A percentile compares a stretch with the other conserved stretches of the same genome.
phyloP scores from a whole-genome alignment of 495 filamentous ascomycete genomes.

The Annulohypoxylon moriforme region DNA sequence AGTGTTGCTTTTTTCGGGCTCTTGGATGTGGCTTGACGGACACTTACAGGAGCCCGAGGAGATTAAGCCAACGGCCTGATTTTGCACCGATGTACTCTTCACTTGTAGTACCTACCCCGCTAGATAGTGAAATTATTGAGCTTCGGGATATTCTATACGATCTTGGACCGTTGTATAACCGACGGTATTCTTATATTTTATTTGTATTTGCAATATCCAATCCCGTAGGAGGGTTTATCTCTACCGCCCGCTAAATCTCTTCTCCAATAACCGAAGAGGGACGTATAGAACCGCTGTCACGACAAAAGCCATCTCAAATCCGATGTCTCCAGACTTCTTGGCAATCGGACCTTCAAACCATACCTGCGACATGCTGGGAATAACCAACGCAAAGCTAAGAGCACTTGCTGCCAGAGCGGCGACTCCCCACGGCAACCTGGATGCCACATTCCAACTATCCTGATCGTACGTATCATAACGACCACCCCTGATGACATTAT shows the following conservation, averaged over 20 bases:
- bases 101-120: background rate
- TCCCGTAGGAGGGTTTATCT: background rate
- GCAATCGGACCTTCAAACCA: slow-evolving; percentile 68
- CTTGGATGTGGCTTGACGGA: background rate
- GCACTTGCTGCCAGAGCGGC: slow-evolving; percentile 56
- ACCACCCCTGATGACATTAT: slow-evolving; percentile 56
- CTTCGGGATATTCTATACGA: background rate
- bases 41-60: background rate
- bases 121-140: no score
- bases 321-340: slow-evolving; percentile 66
- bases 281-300: slow-evolving; percentile 61
- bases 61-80: background rate
- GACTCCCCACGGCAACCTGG: slow-evolving; percentile 58
- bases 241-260: slow-evolving; percentile 44
- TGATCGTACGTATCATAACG: slow-evolving; percentile 55
- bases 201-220: slow-evolving; percentile 5
- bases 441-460: slow-evolving; percentile 60
- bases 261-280: slow-evolving; percentile 56
- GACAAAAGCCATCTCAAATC: slow-evolving; percentile 67
- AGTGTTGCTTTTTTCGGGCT: background rate
- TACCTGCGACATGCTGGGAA: slow-evolving; percentile 66
- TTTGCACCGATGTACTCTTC: background rate
- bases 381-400: slow-evolving; percentile 59
- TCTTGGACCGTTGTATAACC: background rate
- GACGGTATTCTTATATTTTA: background rate